Evolutionary conservation across 164 flowering plant genomes (phyloP).

Genomic region (Vitis labrusca): DNA sequence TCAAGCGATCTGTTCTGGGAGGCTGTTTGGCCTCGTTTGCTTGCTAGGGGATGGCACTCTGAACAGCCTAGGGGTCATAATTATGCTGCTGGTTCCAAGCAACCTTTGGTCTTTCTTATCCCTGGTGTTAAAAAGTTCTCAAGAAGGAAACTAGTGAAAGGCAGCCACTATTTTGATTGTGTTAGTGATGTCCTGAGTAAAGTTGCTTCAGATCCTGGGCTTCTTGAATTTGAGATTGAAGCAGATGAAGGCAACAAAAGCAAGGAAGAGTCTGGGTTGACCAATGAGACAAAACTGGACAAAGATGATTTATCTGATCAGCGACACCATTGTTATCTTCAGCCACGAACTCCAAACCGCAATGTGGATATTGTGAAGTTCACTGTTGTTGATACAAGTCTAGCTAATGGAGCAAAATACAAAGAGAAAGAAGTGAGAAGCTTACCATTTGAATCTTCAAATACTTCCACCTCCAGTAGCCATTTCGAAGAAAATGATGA

Average conservation of each 20-base stretch:
- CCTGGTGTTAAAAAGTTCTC: slow-evolving; percentile 52
- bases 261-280: slow-evolving; percentile 28
- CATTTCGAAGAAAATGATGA: slow-evolving; percentile 30
- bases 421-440: slow-evolving; percentile 36
- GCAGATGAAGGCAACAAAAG: slow-evolving; percentile 10
- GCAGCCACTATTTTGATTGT: slow-evolving; percentile 50
- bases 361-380: slow-evolving; percentile 25
- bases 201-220: slow-evolving; percentile 42
- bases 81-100: slow-evolving; percentile 28
- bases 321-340: slow-evolving; percentile 32
- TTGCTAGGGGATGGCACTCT: slow-evolving; percentile 95
- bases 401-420: slow-evolving; percentile 14
- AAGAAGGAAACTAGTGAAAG: slow-evolving; percentile 43
- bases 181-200: slow-evolving; percentile 45
- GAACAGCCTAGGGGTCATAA: slow-evolving; percentile 63
- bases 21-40: slow-evolving; percentile 98
- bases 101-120: slow-evolving; percentile 43
- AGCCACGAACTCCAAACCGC: slow-evolving; percentile 24
- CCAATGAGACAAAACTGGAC: slow-evolving; percentile 28
- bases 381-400: slow-evolving; percentile 48
- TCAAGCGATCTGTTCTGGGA: slow-evolving; percentile 96
- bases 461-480: slow-evolving; percentile 8
- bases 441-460: slow-evolving; percentile 40
- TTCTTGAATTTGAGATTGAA: slow-evolving; percentile 38
- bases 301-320: slow-evolving; percentile 22